Evolutionary conservation across 148 eudicot genomes (phyloP), one percentile per base, ranked within the genome.

Genomic region (Nepenthes gracilis): DNA sequence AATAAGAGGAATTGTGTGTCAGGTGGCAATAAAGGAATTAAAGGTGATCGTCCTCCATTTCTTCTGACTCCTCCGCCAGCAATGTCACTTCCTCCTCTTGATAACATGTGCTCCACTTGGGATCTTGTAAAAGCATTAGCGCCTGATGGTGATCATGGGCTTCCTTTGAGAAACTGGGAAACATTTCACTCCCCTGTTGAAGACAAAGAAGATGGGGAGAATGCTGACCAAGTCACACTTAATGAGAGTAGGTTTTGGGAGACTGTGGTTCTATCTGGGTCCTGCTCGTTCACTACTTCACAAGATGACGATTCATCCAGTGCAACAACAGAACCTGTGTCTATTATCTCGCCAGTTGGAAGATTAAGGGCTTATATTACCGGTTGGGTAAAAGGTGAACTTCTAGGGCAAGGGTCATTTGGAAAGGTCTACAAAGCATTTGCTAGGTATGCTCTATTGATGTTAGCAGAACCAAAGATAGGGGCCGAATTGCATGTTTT

Each of bases 301-400:
- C 83, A 83, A 55, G 90, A 86, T 61, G 96, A 89, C 72, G 97
- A 90, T 75, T 78, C 83, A 34, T 89, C 93, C 12, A 89, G 96
- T 66, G 68, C 75, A 33, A 81, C 97, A 0, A 89, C 97, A 4
- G 87, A 49, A 2, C 53, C 53, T 49, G 53, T 49, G 12, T 49
- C 53, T 5, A 12, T 49, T 49, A 49, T 81, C 51, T 90, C 97
- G 11, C 90, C 97, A 5, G 82, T 77, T 70, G 79, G 78, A 36
- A 79, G 75, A 67, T 73, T 77, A 36, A 80, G 59, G 69, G 60
- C 73, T 59, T 68, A 72, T 36, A 77, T 86, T 57, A 55, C 70
- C 12, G 55, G 61, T 9, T 90, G 97, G 97, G 70, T 67, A 58
- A 86, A 79, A 80, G 97, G 90, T 35, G 61, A 59, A 1, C 81